These are phyloP conservation scores for Biscogniauxia marginata DNA, from an alignment of 2,329 filamentous ascomycete species.

Conservation along the genomic window DNA sequence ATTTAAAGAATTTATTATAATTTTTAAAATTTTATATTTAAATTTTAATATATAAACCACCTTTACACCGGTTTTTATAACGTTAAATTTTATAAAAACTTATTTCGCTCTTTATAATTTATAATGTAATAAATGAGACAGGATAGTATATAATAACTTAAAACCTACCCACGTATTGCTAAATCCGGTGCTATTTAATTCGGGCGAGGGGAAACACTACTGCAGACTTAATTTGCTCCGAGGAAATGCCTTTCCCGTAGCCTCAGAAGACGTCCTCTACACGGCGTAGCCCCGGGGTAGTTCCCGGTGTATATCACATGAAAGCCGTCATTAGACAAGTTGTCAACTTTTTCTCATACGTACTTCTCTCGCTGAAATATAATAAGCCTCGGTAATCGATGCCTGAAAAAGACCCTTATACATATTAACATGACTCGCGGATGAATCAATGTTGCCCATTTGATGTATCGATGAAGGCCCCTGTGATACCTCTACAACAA, in stretches of 20 bases:
- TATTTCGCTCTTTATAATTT: too few relatives aligned
- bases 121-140: too few relatives aligned
- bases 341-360: neutral
- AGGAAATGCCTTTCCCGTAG: slow-evolving; percentile 11
- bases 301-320: neutral
- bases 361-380: neutral
- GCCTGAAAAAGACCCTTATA: too few relatives aligned
- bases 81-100: too few relatives aligned
- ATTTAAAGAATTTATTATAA: too few relatives aligned
- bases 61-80: too few relatives aligned
- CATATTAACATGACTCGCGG: neutral
- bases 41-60: too few relatives aligned
- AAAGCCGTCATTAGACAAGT: neutral
- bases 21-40: too few relatives aligned
- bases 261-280: neutral
- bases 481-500: too few relatives aligned
- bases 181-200: slow-evolving; percentile 2
- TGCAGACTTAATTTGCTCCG: slow-evolving; percentile 9
- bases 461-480: too few relatives aligned
- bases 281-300: neutral
- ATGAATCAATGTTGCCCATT: neutral
- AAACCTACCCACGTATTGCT: neutral
- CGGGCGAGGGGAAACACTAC: slow-evolving; percentile 2
- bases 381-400: neutral
- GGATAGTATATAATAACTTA: too few relatives aligned